Conservation (phyloP, 2,329 filamentous ascomycete species). For the Venturia nashicola region DNA sequence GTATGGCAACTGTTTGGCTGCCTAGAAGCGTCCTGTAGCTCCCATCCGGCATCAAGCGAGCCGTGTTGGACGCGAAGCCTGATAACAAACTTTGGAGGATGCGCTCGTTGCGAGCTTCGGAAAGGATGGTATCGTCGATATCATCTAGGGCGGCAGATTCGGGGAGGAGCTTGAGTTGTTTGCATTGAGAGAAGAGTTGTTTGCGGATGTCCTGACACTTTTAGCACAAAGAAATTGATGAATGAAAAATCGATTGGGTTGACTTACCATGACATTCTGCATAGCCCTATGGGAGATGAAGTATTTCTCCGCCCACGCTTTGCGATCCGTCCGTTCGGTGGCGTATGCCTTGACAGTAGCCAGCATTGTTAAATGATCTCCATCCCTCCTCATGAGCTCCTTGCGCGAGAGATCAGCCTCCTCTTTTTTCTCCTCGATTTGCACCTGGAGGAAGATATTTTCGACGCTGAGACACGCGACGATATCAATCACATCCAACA, state of each 20-base stretch:
- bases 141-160: conserved; percentile 27
- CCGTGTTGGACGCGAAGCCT: conserved; percentile 49
- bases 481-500: conserved; percentile 77
- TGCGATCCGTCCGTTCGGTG: conserved; percentile 44
- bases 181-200: conserved; percentile 45
- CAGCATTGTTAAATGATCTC: conserved; percentile 52
- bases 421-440: conserved; percentile 48
- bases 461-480: conserved; percentile 55
- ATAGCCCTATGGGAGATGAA: conserved; percentile 51
- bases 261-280: conserved; percentile 46
- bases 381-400: conserved; percentile 46
- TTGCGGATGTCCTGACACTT: conserved; percentile 42
- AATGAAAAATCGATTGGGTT: not conserved
- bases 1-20: conserved; percentile 50
- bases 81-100: conserved; percentile 46
- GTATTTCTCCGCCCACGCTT: conserved; percentile 46
- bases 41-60: conserved; percentile 45
- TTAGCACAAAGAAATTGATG: not conserved
- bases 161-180: conserved; percentile 28
- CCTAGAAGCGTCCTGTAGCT: conserved; percentile 49
- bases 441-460: conserved; percentile 48
- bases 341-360: conserved; percentile 48
- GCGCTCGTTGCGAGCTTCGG: conserved; percentile 32
- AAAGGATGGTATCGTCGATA: conserved; percentile 12
- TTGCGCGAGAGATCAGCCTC: conserved; percentile 42